These are phyloP conservation scores for Sanguinoderma infundibulare DNA, from an alignment of 1,284 basidiomycete species.

Conservation along the genomic window DNA sequence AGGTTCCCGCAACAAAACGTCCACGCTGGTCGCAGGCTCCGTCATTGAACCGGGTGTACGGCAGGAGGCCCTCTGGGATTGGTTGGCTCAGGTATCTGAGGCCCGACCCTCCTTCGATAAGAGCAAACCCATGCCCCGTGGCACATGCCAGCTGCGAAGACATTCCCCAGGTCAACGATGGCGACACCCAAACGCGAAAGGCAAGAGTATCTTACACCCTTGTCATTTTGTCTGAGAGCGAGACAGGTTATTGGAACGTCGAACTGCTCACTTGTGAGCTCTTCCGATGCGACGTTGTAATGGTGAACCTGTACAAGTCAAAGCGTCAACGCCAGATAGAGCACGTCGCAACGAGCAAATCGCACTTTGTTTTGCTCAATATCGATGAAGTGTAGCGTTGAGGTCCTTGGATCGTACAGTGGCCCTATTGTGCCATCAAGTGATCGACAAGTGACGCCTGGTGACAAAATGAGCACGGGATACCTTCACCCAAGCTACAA, in stretches of 20 bases:
- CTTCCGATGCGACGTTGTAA: conserved; percentile 45
- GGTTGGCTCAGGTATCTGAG: conserved; percentile 55
- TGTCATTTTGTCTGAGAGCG: conserved; percentile 48
- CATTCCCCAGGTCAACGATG: conserved; percentile 1
- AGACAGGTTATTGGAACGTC: conserved; percentile 58
- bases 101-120: conserved; percentile 47
- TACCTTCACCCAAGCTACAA: conserved; percentile 72
- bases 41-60: conserved; percentile 68
- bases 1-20: conserved; percentile 67
- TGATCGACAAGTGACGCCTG: not conserved
- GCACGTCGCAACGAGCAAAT: not conserved
- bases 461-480: not conserved
- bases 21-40: conserved; percentile 69
- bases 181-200: not conserved
- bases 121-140: conserved; percentile 56
- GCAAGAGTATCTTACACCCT: conserved; percentile 48
- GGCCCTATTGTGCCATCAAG: conserved; percentile 47
- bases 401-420: conserved; percentile 57
- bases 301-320: conserved; percentile 52
- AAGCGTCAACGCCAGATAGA: not conserved
- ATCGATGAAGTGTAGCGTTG: conserved; percentile 68
- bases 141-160: conserved; percentile 55
- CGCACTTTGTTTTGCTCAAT: conserved; percentile 60
- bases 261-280: conserved; percentile 51
- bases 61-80: conserved; percentile 43